A percentile compares a stretch with the other conserved stretches of the same genome.
Evolutionary conservation across 768 basidiomycete genomes (phyloP).

Genomic region (Leccinum subgranulosum): DNA sequence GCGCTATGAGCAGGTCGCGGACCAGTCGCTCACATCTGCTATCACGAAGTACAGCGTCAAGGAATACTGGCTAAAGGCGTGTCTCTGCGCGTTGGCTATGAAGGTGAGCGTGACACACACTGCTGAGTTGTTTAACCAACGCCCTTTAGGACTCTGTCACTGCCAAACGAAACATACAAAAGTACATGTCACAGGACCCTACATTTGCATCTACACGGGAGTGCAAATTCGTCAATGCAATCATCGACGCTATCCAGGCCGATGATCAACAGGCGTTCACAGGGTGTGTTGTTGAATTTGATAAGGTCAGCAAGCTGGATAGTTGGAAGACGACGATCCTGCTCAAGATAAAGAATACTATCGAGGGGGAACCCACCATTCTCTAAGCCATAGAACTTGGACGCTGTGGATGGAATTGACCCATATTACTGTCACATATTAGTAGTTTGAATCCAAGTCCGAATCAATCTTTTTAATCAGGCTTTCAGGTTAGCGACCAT

Average conservation of each 20-base stretch:
- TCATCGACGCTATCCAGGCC: conserved; percentile 74
- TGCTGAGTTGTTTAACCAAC: conserved; percentile 8
- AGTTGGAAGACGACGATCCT: conserved; percentile 94
- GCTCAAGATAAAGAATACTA: conserved; percentile 82
- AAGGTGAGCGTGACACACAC: conserved; percentile 49
- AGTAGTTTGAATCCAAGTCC: neutral
- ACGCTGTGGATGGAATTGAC: conserved; percentile 1
- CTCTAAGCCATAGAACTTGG: conserved; percentile 17
- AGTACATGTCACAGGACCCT: conserved; percentile 78
- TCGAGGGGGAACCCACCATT: conserved; percentile 54
- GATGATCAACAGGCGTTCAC: conserved; percentile 76
- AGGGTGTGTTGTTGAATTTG: conserved; percentile 84
- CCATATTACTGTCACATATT: neutral
- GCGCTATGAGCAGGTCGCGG: conserved; percentile 87
- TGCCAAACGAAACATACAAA: conserved; percentile 72
- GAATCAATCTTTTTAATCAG: neutral
- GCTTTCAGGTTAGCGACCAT: no score
- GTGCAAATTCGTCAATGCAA: conserved; percentile 76
- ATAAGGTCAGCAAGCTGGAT: conserved; percentile 89
- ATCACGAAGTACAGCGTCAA: conserved; percentile 99
- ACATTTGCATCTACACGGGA: conserved; percentile 89
- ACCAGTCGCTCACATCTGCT: conserved; percentile 72
- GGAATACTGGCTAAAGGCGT: conserved; percentile 91
- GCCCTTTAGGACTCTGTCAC: conserved; percentile 73
- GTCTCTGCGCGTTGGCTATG: conserved; percentile 86